These are phyloP conservation scores for Phytophthora pseudosyringae DNA, from an alignment of 352 stramenopile species.

Conservation along the genomic window DNA sequence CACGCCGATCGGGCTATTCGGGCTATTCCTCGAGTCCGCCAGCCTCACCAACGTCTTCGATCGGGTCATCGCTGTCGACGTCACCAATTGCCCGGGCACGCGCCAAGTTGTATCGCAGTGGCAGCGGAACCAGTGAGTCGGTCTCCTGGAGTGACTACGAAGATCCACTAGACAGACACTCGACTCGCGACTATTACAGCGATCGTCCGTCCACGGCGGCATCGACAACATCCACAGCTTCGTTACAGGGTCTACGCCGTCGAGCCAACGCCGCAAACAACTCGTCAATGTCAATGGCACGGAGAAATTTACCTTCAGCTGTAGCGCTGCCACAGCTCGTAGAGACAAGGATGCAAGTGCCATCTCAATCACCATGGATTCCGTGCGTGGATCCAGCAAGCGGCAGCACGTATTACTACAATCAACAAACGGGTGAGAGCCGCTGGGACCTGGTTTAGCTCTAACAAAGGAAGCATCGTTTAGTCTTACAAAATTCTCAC, in stretches of 20 bases:
- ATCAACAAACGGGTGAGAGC: constrained; percentile 76
- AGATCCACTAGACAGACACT: constrained; percentile 30
- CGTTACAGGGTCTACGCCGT: constrained; percentile 29
- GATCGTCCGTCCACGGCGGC: constrained; percentile 31
- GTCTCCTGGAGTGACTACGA: constrained; percentile 39
- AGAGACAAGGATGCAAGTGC: constrained; percentile 11
- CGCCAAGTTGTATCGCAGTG: constrained; percentile 32
- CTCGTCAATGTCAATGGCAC: constrained; percentile 14
- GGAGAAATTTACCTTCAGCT: constrained; percentile 8
- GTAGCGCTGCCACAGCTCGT: constrained; percentile 6
- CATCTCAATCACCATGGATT: constrained; percentile 46
- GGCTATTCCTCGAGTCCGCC: constrained; percentile 49
- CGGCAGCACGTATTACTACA: constrained; percentile 75
- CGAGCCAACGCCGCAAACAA: constrained; percentile 17
- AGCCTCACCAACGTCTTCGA: constrained; percentile 53
- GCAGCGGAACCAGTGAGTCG: constrained; percentile 46
- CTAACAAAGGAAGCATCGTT: constrained; percentile 22
- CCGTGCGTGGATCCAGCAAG: constrained; percentile 64
- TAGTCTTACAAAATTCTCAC: constrained; percentile 38
- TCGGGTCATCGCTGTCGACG: constrained; percentile 49
- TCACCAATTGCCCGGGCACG: constrained; percentile 38
- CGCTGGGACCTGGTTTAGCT: constrained; percentile 52
- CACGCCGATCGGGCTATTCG: constrained; percentile 32
- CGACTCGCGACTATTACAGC: constrained; percentile 36
- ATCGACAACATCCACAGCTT: constrained; percentile 37